These are phyloP conservation scores for Dunaliella salina DNA, from an alignment of 163 green algal species.

Conservation along the genomic window DNA sequence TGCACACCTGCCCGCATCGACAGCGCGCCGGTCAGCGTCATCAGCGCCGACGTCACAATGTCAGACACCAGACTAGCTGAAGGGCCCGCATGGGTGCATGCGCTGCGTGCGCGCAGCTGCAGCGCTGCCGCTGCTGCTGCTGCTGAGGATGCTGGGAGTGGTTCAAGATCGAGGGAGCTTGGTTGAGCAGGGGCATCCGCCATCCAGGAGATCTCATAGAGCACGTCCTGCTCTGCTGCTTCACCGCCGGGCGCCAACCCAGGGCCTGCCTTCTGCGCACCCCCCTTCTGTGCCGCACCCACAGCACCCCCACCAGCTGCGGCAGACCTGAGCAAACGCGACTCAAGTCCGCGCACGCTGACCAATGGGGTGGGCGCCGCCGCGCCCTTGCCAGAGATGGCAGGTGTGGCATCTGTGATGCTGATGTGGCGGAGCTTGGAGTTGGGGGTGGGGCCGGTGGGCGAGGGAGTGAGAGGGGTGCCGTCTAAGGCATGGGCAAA, in stretches of 20 bases:
- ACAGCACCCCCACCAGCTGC: not conserved
- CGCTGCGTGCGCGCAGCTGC: not conserved
- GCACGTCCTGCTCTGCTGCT: slow-evolving; percentile 16
- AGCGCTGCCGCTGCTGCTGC: not conserved
- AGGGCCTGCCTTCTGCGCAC: slow-evolving; percentile 1
- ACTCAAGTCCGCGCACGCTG: slow-evolving; percentile 36
- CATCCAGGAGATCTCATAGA: slow-evolving; percentile 51
- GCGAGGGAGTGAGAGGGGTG: not conserved
- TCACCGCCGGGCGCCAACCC: not conserved
- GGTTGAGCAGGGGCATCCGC: slow-evolving; percentile 1
- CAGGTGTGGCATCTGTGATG: not conserved
- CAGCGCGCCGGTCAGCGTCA: not conserved
- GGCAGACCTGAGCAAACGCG: slow-evolving; percentile 2
- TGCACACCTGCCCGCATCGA: not conserved
- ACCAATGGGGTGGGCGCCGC: slow-evolving; percentile 3
- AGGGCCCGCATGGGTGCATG: not conserved
- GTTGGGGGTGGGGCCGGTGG: not conserved
- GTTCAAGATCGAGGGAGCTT: too few species aligned
- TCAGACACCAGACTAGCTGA: not conserved
- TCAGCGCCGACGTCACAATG: not conserved
- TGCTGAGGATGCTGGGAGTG: not conserved
- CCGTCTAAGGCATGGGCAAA: too few species aligned
- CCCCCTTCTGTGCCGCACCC: not conserved
- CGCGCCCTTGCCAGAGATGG: not conserved
- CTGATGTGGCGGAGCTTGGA: slow-evolving; percentile 24